Percentiles rank a stretch among this genome's conserved stretches.
Evolutionary conservation across 23 red algal genomes (phyloP).

Genomic region (Pyropia yezoensis): DNA sequence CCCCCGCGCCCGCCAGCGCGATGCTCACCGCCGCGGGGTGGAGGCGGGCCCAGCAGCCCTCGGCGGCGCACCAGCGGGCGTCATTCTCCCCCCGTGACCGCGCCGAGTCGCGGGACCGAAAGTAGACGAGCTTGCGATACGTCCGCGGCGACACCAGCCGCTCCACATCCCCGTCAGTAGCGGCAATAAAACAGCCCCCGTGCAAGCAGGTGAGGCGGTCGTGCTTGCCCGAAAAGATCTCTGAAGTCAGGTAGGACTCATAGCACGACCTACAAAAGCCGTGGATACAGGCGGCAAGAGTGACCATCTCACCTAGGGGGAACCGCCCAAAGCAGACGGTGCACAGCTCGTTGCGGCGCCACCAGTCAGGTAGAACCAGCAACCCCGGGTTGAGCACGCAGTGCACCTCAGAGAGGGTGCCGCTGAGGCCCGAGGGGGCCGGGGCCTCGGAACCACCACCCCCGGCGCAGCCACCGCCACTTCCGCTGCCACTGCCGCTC

Average conservation of each 20-base stretch:
- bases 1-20: too few relatives aligned
- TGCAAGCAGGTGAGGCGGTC: constrained; percentile 47
- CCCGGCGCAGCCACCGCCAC: too few relatives aligned
- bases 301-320: too few relatives aligned
- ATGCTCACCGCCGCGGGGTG: too few relatives aligned
- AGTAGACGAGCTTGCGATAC: constrained; percentile 52
- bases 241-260: constrained; percentile 30
- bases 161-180: constrained; percentile 19
- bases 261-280: constrained; percentile 34
- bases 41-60: constrained; percentile 41
- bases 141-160: constrained; percentile 40
- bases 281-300: constrained; percentile 17
- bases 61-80: constrained; percentile 44
- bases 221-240: constrained; percentile 51
- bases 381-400: too few relatives aligned
- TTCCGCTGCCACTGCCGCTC: too few relatives aligned
- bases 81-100: not conserved
- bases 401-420: too few relatives aligned
- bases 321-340: too few relatives aligned
- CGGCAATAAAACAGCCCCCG: constrained; percentile 26
- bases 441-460: too few relatives aligned
- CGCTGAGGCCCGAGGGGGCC: too few relatives aligned
- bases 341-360: too few relatives aligned
- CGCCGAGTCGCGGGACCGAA: constrained; percentile 31
- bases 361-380: too few relatives aligned